Evolutionary conservation across 164 flowering plant species (phyloP).

Genomic region (Sextonia rubra): DNA sequence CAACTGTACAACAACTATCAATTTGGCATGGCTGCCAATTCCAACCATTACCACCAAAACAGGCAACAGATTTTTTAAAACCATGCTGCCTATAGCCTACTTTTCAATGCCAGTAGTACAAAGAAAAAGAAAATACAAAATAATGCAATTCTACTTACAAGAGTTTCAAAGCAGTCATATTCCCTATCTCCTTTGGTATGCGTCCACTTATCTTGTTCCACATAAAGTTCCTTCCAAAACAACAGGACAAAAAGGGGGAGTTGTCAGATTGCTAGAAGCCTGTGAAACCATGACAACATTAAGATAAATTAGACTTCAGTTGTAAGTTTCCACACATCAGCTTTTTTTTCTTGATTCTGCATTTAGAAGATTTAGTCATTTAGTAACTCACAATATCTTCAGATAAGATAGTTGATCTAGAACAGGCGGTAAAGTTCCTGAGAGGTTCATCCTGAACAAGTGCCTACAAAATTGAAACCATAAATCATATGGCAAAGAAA

Average conservation of each 20-base stretch:
- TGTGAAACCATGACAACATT: neutral
- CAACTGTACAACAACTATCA: too few relatives aligned
- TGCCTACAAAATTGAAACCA: constrained; percentile 14
- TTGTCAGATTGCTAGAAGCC: neutral
- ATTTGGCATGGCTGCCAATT: too few relatives aligned
- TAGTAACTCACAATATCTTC: constrained; percentile 62
- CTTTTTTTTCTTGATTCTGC: neutral
- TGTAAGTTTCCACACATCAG: neutral
- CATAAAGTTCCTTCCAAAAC: constrained; percentile 69
- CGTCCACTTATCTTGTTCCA: constrained; percentile 82
- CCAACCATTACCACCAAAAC: too few relatives aligned
- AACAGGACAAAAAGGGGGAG: neutral
- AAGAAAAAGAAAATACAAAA: too few relatives aligned
- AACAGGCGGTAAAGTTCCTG: constrained; percentile 73
- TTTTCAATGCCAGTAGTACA: too few relatives aligned
- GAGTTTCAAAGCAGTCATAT: constrained; percentile 55
- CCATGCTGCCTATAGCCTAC: too few relatives aligned
- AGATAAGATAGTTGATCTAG: constrained; percentile 64
- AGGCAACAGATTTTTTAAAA: too few relatives aligned
- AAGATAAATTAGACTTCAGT: neutral
- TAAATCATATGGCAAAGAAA: neutral
- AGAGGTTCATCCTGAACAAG: constrained; percentile 54
- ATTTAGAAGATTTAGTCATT: neutral
- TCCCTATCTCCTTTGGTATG: constrained; percentile 90
- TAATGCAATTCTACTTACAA: constrained; percentile 53